phyloP scores from a whole-genome alignment of 208 protist species.

The Blechomonas ayalai region DNA sequence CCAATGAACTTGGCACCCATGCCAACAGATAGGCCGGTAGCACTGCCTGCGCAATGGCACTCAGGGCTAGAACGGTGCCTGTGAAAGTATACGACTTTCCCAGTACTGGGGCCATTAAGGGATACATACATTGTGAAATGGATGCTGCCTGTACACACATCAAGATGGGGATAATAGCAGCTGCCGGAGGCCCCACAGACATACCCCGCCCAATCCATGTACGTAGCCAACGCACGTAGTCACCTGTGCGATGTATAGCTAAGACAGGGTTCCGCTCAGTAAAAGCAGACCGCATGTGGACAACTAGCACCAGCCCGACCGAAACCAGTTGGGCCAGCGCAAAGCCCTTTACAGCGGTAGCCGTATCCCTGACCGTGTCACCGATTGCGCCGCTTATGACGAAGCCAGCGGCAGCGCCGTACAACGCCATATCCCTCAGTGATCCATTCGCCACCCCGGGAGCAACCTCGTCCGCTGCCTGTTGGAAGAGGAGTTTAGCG shows the following conservation, averaged over 20 bases:
- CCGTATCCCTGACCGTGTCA: slow-evolving; percentile 13
- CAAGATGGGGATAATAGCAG: slow-evolving; percentile 4
- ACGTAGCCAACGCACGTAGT: too few species aligned
- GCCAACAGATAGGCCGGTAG: slow-evolving; percentile 14
- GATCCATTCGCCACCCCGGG: too few species aligned
- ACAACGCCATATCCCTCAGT: not conserved
- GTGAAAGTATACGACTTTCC: slow-evolving; percentile 23
- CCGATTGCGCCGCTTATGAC: slow-evolving; percentile 15
- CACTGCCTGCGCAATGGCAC: slow-evolving; percentile 15
- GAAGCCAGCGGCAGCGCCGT: slow-evolving; percentile 26
- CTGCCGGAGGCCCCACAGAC: too few species aligned
- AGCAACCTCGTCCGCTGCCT: not conserved
- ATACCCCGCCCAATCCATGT: too few species aligned
- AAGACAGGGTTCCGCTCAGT: too few species aligned
- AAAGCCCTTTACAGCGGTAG: too few species aligned
- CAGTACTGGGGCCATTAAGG: slow-evolving; percentile 25
- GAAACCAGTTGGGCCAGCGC: slow-evolving; percentile 13
- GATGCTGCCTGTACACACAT: slow-evolving; percentile 12
- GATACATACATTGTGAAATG: slow-evolving; percentile 37
- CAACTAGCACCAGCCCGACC: slow-evolving; percentile 11
- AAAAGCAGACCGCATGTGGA: too few species aligned
- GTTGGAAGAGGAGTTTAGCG: slow-evolving; percentile 25
- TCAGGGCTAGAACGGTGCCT: slow-evolving; percentile 25
- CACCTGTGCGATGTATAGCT: too few species aligned
- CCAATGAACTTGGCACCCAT: not conserved